phyloP scores from a whole-genome alignment of 2,329 filamentous ascomycete genomes.

The Apiospora hydei region DNA sequence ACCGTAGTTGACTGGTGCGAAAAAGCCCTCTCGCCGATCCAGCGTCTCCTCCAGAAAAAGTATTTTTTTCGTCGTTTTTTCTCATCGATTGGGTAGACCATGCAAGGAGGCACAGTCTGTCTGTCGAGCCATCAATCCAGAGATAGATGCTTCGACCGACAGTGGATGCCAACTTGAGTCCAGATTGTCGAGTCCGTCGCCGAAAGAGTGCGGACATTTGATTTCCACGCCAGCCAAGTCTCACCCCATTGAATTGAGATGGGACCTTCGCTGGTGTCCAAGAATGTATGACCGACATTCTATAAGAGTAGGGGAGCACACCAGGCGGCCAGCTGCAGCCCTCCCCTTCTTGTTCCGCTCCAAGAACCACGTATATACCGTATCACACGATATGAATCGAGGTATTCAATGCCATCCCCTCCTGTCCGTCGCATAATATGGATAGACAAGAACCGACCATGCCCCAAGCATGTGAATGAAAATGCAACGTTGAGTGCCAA shows the following conservation, averaged over 20 bases:
- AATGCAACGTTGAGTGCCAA: slow-evolving; percentile 2
- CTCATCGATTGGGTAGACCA: slow-evolving; percentile 28
- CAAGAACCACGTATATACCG: slow-evolving; percentile 10
- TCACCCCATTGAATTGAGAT: background rate
- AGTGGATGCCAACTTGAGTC: background rate
- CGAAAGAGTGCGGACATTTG: slow-evolving; percentile 16
- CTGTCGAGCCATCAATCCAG: background rate
- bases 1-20: slow-evolving; percentile 33
- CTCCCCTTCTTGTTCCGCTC: background rate
- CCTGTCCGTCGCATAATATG: background rate
- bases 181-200: slow-evolving; percentile 22
- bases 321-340: background rate
- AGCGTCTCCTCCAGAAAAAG: slow-evolving; percentile 34
- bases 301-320: background rate
- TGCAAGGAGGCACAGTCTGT: background rate
- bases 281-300: background rate
- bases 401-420: slow-evolving; percentile 9
- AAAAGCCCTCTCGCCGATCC: slow-evolving; percentile 35
- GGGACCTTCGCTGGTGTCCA: background rate
- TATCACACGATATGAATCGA: background rate
- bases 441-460: background rate
- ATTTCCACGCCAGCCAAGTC: background rate
- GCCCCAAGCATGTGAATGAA: slow-evolving; percentile 1
- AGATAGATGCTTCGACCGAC: background rate
- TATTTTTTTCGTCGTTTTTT: slow-evolving; percentile 34